Conservation (phyloP, 2,329 filamentous ascomycete species). For the Dactylellina parvicollis region DNA sequence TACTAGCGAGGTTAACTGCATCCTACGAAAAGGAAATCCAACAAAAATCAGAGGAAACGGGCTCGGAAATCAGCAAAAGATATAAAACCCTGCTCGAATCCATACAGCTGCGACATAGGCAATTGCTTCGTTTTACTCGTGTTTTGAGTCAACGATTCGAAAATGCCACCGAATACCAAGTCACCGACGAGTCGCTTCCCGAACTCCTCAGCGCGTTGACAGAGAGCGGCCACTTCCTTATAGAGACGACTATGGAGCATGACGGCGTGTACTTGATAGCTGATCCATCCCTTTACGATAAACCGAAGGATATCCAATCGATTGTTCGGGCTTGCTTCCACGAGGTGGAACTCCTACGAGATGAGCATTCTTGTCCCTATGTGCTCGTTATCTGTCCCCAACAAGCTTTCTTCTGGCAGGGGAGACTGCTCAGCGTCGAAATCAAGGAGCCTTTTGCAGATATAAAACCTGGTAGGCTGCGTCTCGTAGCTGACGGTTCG, state of each 20-base stretch:
- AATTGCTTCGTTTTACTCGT: conserved; percentile 76
- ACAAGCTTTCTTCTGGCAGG: conserved; percentile 80
- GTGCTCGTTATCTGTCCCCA: conserved; percentile 86
- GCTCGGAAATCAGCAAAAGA: conserved; percentile 90
- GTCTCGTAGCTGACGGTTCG: conserved; percentile 88
- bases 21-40: conserved; percentile 94
- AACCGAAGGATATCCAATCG: conserved; percentile 82
- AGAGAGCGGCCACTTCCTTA: conserved; percentile 84
- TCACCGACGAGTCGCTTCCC: conserved; percentile 76
- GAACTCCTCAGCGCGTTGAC: conserved; percentile 83
- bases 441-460: conserved; percentile 83
- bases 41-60: conserved; percentile 81
- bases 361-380: conserved; percentile 83
- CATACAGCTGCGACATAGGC: conserved; percentile 92
- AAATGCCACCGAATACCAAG: conserved; percentile 93
- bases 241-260: conserved; percentile 77
- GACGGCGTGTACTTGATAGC: conserved; percentile 85
- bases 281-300: conserved; percentile 78
- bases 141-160: conserved; percentile 93
- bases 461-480: conserved; percentile 83
- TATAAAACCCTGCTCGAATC: conserved; percentile 97
- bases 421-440: conserved; percentile 75
- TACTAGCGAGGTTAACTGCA: conserved; percentile 83
- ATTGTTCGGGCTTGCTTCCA: conserved; percentile 84
- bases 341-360: conserved; percentile 72